phyloP scores from a whole-genome alignment of 1,284 basidiomycete genomes.

The Phellopilus nigrolimitatus region DNA sequence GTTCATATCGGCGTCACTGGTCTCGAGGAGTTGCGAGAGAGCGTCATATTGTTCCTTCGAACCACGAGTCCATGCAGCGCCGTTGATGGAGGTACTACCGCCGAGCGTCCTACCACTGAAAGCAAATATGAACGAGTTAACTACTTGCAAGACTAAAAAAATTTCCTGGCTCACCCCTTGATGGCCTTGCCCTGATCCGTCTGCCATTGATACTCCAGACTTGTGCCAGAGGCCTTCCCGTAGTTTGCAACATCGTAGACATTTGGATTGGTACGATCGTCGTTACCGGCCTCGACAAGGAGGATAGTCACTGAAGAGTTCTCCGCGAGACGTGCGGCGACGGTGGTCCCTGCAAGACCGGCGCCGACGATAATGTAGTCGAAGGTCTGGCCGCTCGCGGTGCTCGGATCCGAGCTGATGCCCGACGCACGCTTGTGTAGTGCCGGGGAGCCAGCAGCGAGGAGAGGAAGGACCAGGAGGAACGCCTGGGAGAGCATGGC shows the following conservation, averaged over 20 bases:
- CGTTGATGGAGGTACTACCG: constrained; percentile 57
- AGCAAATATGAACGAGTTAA: not conserved
- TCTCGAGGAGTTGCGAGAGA: constrained; percentile 45
- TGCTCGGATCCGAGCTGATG: constrained; percentile 9
- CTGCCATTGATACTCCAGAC: constrained; percentile 46
- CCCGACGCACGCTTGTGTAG: constrained; percentile 13
- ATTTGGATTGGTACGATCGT: constrained; percentile 41
- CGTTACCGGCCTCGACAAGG: constrained; percentile 55
- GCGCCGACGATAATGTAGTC: constrained; percentile 69
- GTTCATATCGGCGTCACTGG: constrained; percentile 40
- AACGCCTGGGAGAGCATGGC: not conserved
- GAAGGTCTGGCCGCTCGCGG: constrained; percentile 34
- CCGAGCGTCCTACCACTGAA: constrained; percentile 53
- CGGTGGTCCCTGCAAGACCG: constrained; percentile 56
- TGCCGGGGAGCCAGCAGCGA: constrained; percentile 4
- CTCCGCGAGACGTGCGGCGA: constrained; percentile 58
- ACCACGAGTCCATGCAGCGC: constrained; percentile 53
- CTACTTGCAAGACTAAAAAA: not conserved
- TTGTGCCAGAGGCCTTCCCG: constrained; percentile 40
- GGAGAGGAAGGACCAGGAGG: constrained; percentile 2
- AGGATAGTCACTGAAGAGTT: constrained; percentile 47
- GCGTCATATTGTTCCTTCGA: constrained; percentile 55
- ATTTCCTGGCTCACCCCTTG: constrained; percentile 34
- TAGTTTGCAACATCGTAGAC: constrained; percentile 49
- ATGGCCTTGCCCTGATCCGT: constrained; percentile 44